These are phyloP conservation scores for Tolypocladium sp. DNA, from an alignment of 2,329 filamentous ascomycete genomes.

Conservation along the genomic window DNA sequence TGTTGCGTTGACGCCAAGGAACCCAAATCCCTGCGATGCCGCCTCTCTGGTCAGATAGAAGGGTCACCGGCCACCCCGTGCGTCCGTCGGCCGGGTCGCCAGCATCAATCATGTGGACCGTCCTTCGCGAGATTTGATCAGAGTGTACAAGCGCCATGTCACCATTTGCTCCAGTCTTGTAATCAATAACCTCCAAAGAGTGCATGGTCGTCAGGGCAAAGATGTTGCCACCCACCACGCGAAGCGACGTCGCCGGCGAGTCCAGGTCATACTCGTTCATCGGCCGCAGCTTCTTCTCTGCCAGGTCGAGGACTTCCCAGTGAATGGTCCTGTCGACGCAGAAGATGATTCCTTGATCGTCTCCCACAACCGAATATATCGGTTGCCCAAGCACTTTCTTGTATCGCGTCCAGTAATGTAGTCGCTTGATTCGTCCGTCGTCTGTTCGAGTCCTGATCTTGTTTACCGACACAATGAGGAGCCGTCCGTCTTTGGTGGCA, in stretches of 20 bases:
- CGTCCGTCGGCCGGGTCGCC: constrained; percentile 19
- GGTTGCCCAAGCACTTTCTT: constrained; percentile 35
- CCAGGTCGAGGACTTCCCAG: constrained; percentile 44
- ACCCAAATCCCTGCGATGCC: constrained; percentile 42
- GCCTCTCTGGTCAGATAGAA: constrained; percentile 39
- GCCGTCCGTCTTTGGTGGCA: constrained; percentile 41
- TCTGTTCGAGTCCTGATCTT: constrained; percentile 6
- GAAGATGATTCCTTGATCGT: constrained; percentile 47
- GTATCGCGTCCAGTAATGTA: constrained; percentile 46
- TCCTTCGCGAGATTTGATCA: constrained; percentile 34
- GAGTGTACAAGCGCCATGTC: constrained; percentile 32
- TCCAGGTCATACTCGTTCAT: constrained; percentile 38
- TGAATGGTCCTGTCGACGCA: constrained; percentile 43
- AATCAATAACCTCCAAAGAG: constrained; percentile 47
- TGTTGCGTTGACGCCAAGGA: constrained; percentile 29
- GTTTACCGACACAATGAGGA: constrained; percentile 47
- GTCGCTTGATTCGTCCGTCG: constrained; percentile 7
- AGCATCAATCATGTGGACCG: constrained; percentile 37
- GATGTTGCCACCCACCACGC: constrained; percentile 36
- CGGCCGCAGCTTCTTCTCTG: constrained; percentile 40
- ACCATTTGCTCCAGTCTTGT: constrained; percentile 24
- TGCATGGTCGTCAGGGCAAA: constrained; percentile 43
- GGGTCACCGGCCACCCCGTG: constrained; percentile 28
- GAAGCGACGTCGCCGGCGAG: constrained; percentile 42
- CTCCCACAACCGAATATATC: constrained; percentile 47